These are phyloP conservation scores for Pythium dissimile DNA, from an alignment of 352 stramenopile species.

Conservation along the genomic window DNA sequence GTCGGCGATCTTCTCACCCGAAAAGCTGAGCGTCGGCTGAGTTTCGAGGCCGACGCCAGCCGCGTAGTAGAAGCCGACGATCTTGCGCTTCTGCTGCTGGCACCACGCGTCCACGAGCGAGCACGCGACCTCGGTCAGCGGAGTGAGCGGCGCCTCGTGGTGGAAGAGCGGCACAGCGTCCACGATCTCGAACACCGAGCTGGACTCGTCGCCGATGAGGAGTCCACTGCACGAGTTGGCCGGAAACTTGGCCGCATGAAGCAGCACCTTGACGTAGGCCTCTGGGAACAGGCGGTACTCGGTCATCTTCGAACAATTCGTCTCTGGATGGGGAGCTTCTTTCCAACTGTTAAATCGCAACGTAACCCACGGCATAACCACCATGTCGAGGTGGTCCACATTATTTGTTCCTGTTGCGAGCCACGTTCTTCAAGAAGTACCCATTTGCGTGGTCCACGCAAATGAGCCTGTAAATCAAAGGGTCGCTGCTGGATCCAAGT, in stretches of 20 bases:
- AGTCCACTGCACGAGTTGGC: constrained; percentile 43
- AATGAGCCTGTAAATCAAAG: constrained; percentile 8
- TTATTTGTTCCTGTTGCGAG: no score
- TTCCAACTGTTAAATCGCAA: not conserved
- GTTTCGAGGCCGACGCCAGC: constrained; percentile 31
- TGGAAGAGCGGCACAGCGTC: constrained; percentile 81
- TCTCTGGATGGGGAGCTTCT: not conserved
- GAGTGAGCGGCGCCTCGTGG: constrained; percentile 61
- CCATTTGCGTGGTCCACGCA: constrained; percentile 18
- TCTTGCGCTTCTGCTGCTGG: constrained; percentile 39
- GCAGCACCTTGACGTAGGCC: constrained; percentile 72
- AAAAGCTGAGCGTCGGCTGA: constrained; percentile 37
- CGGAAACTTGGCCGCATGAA: constrained; percentile 66
- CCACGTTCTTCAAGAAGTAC: constrained; percentile 7
- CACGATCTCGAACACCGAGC: constrained; percentile 39
- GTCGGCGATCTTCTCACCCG: constrained; percentile 63
- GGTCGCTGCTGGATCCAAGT: constrained; percentile 9
- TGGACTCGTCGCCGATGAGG: constrained; percentile 51
- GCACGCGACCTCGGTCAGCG: constrained; percentile 63
- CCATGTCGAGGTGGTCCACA: constrained; percentile 11
- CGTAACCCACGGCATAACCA: not conserved
- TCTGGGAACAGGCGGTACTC: constrained; percentile 63
- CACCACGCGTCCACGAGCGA: constrained; percentile 63
- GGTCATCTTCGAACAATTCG: constrained; percentile 35
- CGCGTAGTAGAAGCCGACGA: constrained; percentile 70